Conservation (phyloP, 768 basidiomycete species). For the Macrolepiota fuliginosa region DNA sequence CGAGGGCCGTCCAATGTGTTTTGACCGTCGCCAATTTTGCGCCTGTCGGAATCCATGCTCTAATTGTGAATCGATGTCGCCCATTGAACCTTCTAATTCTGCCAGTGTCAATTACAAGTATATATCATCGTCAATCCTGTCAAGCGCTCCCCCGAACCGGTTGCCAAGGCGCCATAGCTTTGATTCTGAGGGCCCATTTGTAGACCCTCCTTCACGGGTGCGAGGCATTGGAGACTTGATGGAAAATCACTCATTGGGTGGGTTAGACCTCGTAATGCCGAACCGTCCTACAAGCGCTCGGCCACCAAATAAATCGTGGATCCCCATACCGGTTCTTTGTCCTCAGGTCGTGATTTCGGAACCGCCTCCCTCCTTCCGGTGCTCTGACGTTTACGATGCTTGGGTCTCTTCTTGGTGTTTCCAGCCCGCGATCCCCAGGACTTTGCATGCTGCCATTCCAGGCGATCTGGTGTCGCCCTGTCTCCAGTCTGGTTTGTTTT, state of each 20-base stretch:
- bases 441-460: background rate
- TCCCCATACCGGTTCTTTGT: too few relatives aligned
- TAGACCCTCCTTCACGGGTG: background rate
- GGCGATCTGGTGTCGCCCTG: background rate
- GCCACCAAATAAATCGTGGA: background rate
- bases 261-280: background rate
- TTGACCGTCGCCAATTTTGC: slow-evolving; percentile 1
- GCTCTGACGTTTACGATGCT: slow-evolving; percentile 9
- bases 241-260: background rate
- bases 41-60: slow-evolving; percentile 6
- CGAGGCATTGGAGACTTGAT: background rate
- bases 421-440: background rate
- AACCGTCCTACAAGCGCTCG: background rate
- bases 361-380: background rate
- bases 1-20: background rate
- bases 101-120: background rate
- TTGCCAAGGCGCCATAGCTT: background rate
- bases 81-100: background rate
- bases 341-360: background rate
- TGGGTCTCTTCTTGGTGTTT: slow-evolving; percentile 12
- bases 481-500: background rate
- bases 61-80: background rate
- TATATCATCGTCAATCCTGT: background rate
- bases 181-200: background rate
- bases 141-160: background rate